These are phyloP conservation scores for Hevea brasiliensis DNA, from an alignment of 345 rosid species.

Conservation along the genomic window DNA sequence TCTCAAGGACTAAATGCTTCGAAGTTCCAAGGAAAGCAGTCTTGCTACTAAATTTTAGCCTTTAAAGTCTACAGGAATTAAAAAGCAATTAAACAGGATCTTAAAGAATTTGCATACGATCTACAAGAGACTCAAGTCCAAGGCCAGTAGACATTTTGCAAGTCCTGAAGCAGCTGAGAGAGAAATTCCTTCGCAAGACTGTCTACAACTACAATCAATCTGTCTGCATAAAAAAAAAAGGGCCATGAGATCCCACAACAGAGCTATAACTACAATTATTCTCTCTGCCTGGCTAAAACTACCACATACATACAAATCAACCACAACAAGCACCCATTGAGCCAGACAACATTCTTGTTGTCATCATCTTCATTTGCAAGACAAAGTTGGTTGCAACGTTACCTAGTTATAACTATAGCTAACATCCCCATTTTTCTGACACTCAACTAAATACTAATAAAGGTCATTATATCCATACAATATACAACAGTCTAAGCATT, in stretches of 20 bases:
- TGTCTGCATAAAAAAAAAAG: not conserved
- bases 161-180: not conserved
- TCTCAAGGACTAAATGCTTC: not conserved
- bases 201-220: not conserved
- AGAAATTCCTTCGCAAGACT: not conserved
- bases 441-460: no score
- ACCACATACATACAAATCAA: not conserved
- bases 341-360: not conserved
- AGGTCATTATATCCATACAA: no score
- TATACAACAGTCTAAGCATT: no score
- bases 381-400: not conserved
- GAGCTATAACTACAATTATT: no score
- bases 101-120: slow-evolving; percentile 47
- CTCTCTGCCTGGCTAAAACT: no score
- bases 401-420: no score
- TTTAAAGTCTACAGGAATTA: not conserved
- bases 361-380: not conserved
- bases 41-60: not conserved
- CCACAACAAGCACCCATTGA: not conserved
- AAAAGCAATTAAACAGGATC: not conserved
- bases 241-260: not conserved
- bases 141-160: slow-evolving; percentile 56
- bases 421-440: not conserved
- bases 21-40: not conserved
- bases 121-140: slow-evolving; percentile 82